Conservation (phyloP, 805 yeast genomes). For the Jamesozyma jinghongensis region DNA sequence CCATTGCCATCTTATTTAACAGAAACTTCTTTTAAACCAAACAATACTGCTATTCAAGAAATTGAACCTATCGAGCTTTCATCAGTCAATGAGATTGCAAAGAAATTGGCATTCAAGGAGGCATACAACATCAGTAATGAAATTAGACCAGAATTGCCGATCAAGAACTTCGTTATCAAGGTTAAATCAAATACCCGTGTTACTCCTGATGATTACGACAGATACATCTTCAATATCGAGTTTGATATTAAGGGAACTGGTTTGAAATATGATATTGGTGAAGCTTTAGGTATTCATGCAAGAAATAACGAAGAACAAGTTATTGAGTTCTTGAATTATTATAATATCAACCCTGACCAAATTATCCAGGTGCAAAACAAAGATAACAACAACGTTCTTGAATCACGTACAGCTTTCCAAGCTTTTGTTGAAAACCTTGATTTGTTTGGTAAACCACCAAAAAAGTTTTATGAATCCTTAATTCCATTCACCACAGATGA, state of each 20-base stretch:
- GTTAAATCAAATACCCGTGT: conserved; percentile 88
- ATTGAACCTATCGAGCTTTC: conserved; percentile 15
- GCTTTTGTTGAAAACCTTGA: conserved; percentile 73
- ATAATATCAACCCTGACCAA: conserved; percentile 62
- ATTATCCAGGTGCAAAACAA: conserved; percentile 63
- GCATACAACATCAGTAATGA: conserved; percentile 51
- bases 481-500: conserved; percentile 65
- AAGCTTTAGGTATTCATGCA: conserved; percentile 93
- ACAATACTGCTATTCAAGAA: conserved; percentile 31
- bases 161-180: conserved; percentile 73
- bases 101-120: conserved; percentile 71
- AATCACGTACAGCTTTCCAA: conserved; percentile 76
- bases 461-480: conserved; percentile 81
- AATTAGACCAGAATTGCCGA: conserved; percentile 85
- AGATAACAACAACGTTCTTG: conserved; percentile 48
- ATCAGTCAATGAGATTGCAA: conserved; percentile 42
- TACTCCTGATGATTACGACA: conserved; percentile 80
- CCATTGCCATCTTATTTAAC: conserved; percentile 42
- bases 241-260: conserved; percentile 89
- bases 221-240: conserved; percentile 94
- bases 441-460: conserved; percentile 90
- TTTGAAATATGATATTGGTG: conserved; percentile 86
- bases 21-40: conserved; percentile 60
- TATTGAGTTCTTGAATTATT: conserved; percentile 55
- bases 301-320: conserved; percentile 64